Base-by-base conservation (phyloP, 768 basidiomycete species). In the Phanerodontia chrysosporium region DNA sequence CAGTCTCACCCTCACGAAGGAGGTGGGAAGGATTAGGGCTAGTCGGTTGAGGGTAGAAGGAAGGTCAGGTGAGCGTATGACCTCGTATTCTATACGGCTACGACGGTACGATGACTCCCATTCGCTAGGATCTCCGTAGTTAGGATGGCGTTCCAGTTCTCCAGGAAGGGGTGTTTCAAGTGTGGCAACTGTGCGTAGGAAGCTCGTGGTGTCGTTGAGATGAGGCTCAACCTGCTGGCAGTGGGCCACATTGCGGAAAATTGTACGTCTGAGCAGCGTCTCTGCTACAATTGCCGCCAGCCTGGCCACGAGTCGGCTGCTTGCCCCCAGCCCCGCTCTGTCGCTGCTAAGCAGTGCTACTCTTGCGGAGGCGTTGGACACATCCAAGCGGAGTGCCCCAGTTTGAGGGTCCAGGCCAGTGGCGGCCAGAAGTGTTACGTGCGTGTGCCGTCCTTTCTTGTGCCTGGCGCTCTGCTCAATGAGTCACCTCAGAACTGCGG, bases 191-290 rank as follows among this genome's bases (percentile, higher is more conserved):
- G 92, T 92, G 72, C 76, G 86, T 83, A 63, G 53, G 58, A 45
- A 16, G 8, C 52, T 56, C 64, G 44, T 59, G 56, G 46, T 59
- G 36, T 46, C 32, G 64, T 51, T 51, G 53, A 49, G 49, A 59
- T 63, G 63, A 45, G 28, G 64, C 54, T 64, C 60, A 51, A 59
- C 61, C 36, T 51, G 58, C 42, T 35, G 42, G 13, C 65, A 95
- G 93, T 95, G 70, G 93, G 93, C 49, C 93, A 96, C 73, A 90
- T 95, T 68, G 93, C 93, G 67, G 92, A 93, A 79, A 90, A 88
- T 67, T 96, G 93, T 71, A 82, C 91, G 48, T 91, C 90, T 63
- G 89, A 90, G 67, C 85, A 90, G 72, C 85, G 92, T 66, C 83
- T 96, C 60, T 96, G 94, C 76, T 96, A 94, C 77, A 96, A 95